Evolutionary conservation across 805 yeast genomes (phyloP), one percentile per base, ranked within the genome.

Genomic region (Torulaspora indica): DNA sequence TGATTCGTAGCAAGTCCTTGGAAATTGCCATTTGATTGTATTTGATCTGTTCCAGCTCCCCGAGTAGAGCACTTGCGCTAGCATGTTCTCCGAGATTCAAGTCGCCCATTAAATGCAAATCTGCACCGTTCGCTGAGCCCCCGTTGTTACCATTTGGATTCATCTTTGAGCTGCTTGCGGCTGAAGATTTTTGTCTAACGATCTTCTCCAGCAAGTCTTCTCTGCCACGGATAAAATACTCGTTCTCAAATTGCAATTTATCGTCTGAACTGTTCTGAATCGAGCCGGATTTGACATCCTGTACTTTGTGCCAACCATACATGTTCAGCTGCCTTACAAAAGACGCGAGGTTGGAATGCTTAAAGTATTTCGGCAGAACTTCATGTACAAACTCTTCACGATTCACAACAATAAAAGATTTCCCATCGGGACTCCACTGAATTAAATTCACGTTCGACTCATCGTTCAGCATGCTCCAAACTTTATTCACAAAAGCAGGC

Each of bases 251-350:
- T 65, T 89, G 95, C 85, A 90, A 83, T 43, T 80, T 76, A 57
- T 93, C 98, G 45, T 90, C 96, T 33, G 68, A 67, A 45, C 69
- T 73, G 31, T 66, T 69, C 44, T 76, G 73, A 47, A 81, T 67
- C 4, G 90, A 76, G 2, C 95, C 97, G 20, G 84, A 76, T 45
- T 70, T 85, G 17, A 90, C 79, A 66, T 93, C 98, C 66, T 93
- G 98, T 3, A 93, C 93, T 67, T 93, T 93, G 70, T 90, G 98
- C 96, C 97, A 93, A 8, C 98, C 98, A 63, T 93, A 93, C 98
- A 93, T 91, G 67, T 91, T 91, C 57, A 91, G 73, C 63, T 91
- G 98, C 49, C 98, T 79, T 12, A 93, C 98, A 73, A 93, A 93
- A 25, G 93, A 82, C 15, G 98, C 95, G 68, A 93, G 90, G 63